Percentiles rank a stretch among this genome's conserved stretches.
Evolutionary conservation across 805 yeast genomes (phyloP).

Genomic region (Tetrapisispora nanseiensis): DNA sequence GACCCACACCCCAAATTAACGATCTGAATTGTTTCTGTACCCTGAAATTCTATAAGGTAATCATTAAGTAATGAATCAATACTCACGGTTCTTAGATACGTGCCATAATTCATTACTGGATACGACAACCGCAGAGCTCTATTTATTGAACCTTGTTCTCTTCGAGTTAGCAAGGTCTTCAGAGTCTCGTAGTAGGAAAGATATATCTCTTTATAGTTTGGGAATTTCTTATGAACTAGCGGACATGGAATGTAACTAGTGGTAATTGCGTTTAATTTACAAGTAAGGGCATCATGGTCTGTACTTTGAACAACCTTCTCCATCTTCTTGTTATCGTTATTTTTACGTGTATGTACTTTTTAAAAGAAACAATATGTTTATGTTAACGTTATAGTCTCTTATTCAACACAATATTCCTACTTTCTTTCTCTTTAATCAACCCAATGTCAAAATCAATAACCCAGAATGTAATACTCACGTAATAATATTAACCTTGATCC

Average conservation of each 20-base stretch:
- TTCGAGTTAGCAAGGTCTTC: conserved; percentile 10
- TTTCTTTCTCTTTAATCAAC: too few relatives aligned
- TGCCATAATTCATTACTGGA: conserved; percentile 65
- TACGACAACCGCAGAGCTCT: conserved; percentile 29
- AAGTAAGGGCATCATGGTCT: conserved; percentile 62
- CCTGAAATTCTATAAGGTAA: conserved; percentile 27
- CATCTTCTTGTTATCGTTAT: conserved; percentile 6
- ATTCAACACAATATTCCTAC: too few relatives aligned
- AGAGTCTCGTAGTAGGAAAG: conserved; percentile 15
- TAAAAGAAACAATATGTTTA: too few relatives aligned
- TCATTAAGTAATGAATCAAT: conserved; percentile 39
- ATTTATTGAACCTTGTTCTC: conserved; percentile 14
- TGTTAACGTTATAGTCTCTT: too few relatives aligned
- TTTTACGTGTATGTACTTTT: background rate
- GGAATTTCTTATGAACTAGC: conserved; percentile 6
- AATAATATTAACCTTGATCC: too few relatives aligned
- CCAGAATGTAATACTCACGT: too few relatives aligned
- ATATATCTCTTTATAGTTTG: conserved; percentile 13
- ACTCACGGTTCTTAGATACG: conserved; percentile 48
- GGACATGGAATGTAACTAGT: conserved; percentile 39
- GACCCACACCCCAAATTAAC: conserved; percentile 62
- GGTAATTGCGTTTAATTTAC: conserved; percentile 45
- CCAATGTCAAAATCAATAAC: too few relatives aligned
- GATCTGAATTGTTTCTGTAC: conserved; percentile 35
- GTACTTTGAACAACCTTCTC: conserved; percentile 33